Conservation (phyloP, 2,329 filamentous ascomycete species). For the Fusarium coffeatum region DNA sequence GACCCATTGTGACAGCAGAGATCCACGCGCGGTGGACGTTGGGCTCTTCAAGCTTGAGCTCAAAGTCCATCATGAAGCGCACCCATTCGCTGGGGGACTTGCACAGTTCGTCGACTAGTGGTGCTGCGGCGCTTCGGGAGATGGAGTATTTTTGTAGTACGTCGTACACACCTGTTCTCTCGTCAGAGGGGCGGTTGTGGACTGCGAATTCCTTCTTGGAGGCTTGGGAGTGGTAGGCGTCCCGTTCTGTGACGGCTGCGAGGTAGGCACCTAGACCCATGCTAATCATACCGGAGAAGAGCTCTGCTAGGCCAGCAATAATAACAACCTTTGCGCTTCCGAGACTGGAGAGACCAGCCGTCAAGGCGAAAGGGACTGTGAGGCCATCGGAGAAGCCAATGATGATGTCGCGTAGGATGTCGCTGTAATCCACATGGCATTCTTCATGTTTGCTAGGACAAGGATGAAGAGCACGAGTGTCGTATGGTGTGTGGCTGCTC, state of each 20-base stretch:
- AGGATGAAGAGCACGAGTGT: constrained; percentile 37
- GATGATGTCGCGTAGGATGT: constrained; percentile 71
- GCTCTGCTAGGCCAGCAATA: constrained; percentile 78
- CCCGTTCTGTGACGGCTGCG: constrained; percentile 69
- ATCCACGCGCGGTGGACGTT: constrained; percentile 60
- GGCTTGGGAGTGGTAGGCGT: constrained; percentile 63
- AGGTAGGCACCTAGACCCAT: constrained; percentile 83
- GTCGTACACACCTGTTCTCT: constrained; percentile 61
- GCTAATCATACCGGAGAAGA: constrained; percentile 79
- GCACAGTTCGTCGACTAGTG: constrained; percentile 63
- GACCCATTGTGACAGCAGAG: constrained; percentile 73
- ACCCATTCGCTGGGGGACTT: constrained; percentile 62
- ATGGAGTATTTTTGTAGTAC: constrained; percentile 65
- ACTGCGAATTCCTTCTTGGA: constrained; percentile 59
- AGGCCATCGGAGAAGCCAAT: constrained; percentile 83
- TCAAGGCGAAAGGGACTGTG: constrained; percentile 83
- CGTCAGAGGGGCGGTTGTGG: constrained; percentile 55
- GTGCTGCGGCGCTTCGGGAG: constrained; percentile 54
- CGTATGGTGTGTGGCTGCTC: constrained; percentile 29
- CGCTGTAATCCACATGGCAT: constrained; percentile 53
- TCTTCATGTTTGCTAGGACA: constrained; percentile 40
- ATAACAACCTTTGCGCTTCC: constrained; percentile 75
- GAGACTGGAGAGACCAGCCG: constrained; percentile 75
- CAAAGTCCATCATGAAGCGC: constrained; percentile 70
- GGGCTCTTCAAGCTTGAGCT: constrained; percentile 60